Percentiles rank a stretch among this genome's conserved stretches.
Conservation (phyloP, 345 rosid species). For the Balakata baccata region DNA sequence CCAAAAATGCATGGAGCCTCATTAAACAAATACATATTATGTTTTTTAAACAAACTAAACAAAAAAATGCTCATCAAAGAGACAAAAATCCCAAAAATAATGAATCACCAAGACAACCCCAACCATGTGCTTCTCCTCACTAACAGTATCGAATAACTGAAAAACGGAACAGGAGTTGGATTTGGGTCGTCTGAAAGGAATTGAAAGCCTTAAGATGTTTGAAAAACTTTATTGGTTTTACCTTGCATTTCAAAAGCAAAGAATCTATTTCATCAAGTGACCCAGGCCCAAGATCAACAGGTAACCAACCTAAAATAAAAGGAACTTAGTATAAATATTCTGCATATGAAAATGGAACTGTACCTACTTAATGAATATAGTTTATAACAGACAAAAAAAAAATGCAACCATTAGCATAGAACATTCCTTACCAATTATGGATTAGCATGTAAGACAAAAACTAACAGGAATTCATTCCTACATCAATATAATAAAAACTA, state of each 20-base stretch:
- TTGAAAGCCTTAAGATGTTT: not conserved
- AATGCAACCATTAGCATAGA: not conserved
- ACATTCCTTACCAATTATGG: not conserved
- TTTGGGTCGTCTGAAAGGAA: not conserved
- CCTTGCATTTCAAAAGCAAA: conserved; percentile 53
- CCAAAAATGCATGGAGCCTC: not conserved
- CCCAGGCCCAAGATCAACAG: conserved; percentile 61
- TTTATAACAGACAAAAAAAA: not conserved
- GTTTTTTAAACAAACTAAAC: not conserved
- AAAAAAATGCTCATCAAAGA: not conserved
- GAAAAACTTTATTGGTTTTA: conserved; percentile 20
- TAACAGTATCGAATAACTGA: not conserved
- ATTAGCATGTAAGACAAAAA: not conserved
- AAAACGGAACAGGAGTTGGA: not conserved
- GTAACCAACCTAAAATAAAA: conserved; percentile 50
- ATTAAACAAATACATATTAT: not conserved
- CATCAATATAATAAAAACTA: not conserved
- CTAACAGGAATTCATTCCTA: not conserved
- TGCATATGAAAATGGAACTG: not conserved
- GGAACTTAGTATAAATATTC: not conserved
- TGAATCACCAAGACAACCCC: not conserved
- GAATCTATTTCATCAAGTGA: conserved; percentile 47
- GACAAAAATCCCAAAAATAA: not conserved
- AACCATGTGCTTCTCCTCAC: not conserved
- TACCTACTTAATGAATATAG: not conserved